Conservation (phyloP, 257 asterid genomes). For the Ophiorrhiza pumila region DNA sequence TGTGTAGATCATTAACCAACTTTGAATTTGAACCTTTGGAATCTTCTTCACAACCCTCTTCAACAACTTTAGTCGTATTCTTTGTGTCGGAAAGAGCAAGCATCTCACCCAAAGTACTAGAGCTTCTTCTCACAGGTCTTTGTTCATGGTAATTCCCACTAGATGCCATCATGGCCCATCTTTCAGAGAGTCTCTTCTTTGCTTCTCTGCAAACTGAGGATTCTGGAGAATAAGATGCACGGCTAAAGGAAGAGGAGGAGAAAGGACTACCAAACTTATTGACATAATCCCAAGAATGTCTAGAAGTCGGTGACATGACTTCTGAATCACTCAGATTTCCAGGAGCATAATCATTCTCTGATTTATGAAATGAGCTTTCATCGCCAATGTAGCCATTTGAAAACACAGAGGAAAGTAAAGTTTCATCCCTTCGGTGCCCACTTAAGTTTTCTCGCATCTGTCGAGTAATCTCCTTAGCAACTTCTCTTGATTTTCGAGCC, state of each 20-base stretch:
- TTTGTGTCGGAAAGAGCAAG: constrained; percentile 91
- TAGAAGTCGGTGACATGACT: constrained; percentile 70
- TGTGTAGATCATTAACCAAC: constrained; percentile 27
- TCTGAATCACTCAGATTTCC: constrained; percentile 82
- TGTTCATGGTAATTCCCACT: constrained; percentile 66
- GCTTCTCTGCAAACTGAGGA: constrained; percentile 96
- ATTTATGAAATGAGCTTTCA: constrained; percentile 80
- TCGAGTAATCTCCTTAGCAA: constrained; percentile 65
- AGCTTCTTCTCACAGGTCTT: constrained; percentile 58
- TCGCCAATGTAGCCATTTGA: constrained; percentile 83
- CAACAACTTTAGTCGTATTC: constrained; percentile 35
- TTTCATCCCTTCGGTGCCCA: constrained; percentile 56
- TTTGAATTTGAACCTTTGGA: constrained; percentile 30
- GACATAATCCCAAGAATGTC: constrained; percentile 92
- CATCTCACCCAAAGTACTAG: constrained; percentile 96
- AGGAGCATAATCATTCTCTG: constrained; percentile 67
- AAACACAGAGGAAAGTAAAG: constrained; percentile 62
- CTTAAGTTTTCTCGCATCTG: constrained; percentile 69
- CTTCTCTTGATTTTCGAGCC: constrained; percentile 71
- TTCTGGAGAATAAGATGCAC: constrained; percentile 87
- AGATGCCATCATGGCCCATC: constrained; percentile 92
- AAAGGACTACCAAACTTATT: constrained; percentile 80
- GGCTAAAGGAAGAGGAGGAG: constrained; percentile 76
- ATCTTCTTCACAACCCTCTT: constrained; percentile 39
- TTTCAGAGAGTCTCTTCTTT: constrained; percentile 92